A percentile compares a stretch with the other conserved stretches of the same genome.
Evolutionary conservation across 2,329 filamentous ascomycete species (phyloP).

Genomic region (Cytospora chrysosperma): DNA sequence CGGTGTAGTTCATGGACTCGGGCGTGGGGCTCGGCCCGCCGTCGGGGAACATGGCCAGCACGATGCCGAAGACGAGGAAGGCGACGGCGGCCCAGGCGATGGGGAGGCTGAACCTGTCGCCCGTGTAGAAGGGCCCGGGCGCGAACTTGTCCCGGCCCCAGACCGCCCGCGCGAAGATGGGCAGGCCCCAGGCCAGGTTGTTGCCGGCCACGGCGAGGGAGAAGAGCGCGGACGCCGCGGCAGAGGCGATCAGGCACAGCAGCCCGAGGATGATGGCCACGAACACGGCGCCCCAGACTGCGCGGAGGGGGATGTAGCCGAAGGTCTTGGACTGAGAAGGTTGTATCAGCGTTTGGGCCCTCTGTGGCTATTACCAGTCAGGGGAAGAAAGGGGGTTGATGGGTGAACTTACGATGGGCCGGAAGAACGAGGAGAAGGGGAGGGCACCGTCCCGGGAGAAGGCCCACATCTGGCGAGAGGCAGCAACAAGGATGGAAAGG

Average conservation of each 20-base stretch:
- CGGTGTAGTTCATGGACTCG: conserved; percentile 60
- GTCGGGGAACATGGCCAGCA: conserved; percentile 58
- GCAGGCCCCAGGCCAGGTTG: conserved; percentile 59
- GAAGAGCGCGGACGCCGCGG: conserved; percentile 59
- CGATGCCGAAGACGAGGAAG: conserved; percentile 55
- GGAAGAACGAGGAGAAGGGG: conserved; percentile 58
- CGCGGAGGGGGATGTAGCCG: conserved; percentile 57
- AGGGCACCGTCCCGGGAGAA: conserved; percentile 62
- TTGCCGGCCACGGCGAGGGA: conserved; percentile 59
- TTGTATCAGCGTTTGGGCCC: background rate
- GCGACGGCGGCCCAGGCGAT: conserved; percentile 53
- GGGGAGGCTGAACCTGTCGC: conserved; percentile 46
- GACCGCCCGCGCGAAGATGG: conserved; percentile 56
- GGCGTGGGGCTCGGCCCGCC: conserved; percentile 51
- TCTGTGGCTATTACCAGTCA: background rate
- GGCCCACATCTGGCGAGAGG: conserved; percentile 61
- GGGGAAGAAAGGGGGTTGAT: background rate
- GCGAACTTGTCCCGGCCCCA: conserved; percentile 59
- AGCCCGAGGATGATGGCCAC: conserved; percentile 54
- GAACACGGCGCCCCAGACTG: conserved; percentile 53
- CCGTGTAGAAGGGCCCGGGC: conserved; percentile 60
- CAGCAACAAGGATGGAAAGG: conserved; percentile 56
- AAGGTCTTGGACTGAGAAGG: conserved; percentile 43
- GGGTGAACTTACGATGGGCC: conserved; percentile 41
- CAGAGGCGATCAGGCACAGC: conserved; percentile 54